Percentiles rank a stretch among this genome's conserved stretches.
Conservation (phyloP, 306 rosid genomes). For the Trifolium subterraneum region DNA sequence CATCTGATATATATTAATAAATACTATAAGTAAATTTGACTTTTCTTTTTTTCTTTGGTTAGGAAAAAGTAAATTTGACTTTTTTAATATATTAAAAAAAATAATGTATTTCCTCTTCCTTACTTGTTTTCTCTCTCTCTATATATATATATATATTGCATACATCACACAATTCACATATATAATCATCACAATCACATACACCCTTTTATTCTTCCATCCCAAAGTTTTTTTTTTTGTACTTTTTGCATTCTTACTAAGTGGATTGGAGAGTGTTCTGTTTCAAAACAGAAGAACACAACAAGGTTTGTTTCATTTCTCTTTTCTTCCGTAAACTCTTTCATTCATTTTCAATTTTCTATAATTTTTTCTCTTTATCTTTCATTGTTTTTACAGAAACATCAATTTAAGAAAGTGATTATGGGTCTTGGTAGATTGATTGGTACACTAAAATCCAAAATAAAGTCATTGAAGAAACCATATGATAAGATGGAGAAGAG, state of each 20-base stretch:
- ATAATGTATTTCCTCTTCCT: background rate
- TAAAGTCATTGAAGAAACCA: constrained; percentile 69
- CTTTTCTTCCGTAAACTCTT: no score
- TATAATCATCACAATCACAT: background rate
- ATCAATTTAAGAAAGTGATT: constrained; percentile 38
- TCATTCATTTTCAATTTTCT: no score
- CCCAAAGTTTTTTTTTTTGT: background rate
- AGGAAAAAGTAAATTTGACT: no score
- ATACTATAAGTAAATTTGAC: no score
- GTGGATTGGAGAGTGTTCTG: constrained; percentile 8
- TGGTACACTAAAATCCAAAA: constrained; percentile 70
- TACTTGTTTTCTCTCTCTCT: no score
- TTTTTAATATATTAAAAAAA: no score
- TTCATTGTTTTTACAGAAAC: constrained; percentile 35
- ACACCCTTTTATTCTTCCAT: background rate
- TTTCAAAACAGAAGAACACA: background rate
- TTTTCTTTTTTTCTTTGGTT: no score
- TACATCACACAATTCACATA: background rate
- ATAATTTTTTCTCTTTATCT: background rate
- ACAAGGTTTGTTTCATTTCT: constrained; percentile 33
- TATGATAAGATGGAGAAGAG: constrained; percentile 94
- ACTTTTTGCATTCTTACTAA: background rate
- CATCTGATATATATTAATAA: no score
- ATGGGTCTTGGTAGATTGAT: constrained; percentile 68
- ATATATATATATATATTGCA: no score